Base-by-base conservation (phyloP, 345 rosid genomes). In the Lumnitzera littorea region DNA sequence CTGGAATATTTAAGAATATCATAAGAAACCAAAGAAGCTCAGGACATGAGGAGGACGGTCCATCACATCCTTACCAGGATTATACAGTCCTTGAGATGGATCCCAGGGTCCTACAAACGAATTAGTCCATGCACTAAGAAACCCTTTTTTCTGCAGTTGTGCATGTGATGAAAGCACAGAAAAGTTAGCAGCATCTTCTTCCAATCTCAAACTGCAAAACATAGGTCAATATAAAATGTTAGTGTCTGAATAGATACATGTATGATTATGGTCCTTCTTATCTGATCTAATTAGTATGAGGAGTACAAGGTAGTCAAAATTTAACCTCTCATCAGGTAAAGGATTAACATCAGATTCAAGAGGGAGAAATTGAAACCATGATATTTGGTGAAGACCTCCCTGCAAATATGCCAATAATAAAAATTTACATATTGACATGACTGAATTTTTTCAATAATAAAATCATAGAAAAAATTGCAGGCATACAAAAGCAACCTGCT, bases 61-160 rank as follows among this genome's bases (percentile, higher is more conserved):
- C 43, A 43, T 53, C 46, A 43, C 52, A 20, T 52, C 51, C 83
- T 74, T 82, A 90, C 99, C 99, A 62, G 99, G 99, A 73, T 91
- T 94, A 68, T 94, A 88, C 71, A 91, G 65, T 59, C 99, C 99
- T 74, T 94, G 99, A 70, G 99, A 94, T 31, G 96, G 99, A 77
- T 94, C 99, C 99, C 99, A 94, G 72, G 99, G 99, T 73, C 99
- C 99, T 67, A 94, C 97, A 77, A 94, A 94, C 65, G 99, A 90
- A 81, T 91, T 94, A 46, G 96, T 94, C 99, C 99, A 94, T 48
- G 99, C 64, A 62, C 82, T 94, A 17, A 94, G 83, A 81, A 83
- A 86, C 11, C 95, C 92, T 66, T 86, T 88, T 83, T 84, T 82
- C 76, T 83, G 99, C 77, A 95, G 70, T 79, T 80, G 82, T 17